Evolutionary conservation across 495 filamentous ascomycete genomes (phyloP), one percentile per base, ranked within the genome.

Genomic region (Hamigera avellanea): DNA sequence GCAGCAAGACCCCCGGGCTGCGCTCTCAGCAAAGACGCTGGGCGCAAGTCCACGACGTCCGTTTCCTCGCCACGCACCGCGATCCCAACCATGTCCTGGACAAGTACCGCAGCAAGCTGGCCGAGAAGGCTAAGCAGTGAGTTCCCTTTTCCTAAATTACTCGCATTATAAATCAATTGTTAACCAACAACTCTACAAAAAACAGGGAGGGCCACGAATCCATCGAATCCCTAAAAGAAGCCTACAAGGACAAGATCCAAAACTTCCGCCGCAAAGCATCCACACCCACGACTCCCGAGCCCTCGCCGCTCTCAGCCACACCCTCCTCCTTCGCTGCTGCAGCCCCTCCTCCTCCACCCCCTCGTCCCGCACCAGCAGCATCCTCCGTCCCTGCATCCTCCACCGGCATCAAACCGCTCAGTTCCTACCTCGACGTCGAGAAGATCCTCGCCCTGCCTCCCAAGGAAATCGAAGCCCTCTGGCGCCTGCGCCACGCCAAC

Each of bases 41-140:
- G 81, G 93, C 91, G 7, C 84, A 81, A 43, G 87, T 94, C 8
- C 83, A 89, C 58, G 86, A 95, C 60, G 78, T 93, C 30, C 86
- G 88, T 29, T 93, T 91, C 67, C 67, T 94, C 14, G 81, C 80
- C 15, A 78, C 78, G 8, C 77, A 80, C 41, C 64, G 58, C 48
- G 56, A 73, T 30, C 62, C 74, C 17, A 75, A 77, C 21, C 70
- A 63, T 44, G 63, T 95, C 14, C 48, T 80, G 27, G 86, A 93
- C 42, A 93, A 83, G 55, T 96, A 96, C 65, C 73, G 75, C 44
- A 69, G 78, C 42, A 93, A 95, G 67, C 79, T 98, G 32, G 71
- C 82, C 41, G 61, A 71, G 43, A 96, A 95, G 58, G 87, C 86
- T 25, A 77, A 78, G 57, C 64, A 79, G 77, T 81, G 49, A 54